Base-by-base conservation (phyloP, 2,329 filamentous ascomycete species). In the Xylaria sp. region DNA sequence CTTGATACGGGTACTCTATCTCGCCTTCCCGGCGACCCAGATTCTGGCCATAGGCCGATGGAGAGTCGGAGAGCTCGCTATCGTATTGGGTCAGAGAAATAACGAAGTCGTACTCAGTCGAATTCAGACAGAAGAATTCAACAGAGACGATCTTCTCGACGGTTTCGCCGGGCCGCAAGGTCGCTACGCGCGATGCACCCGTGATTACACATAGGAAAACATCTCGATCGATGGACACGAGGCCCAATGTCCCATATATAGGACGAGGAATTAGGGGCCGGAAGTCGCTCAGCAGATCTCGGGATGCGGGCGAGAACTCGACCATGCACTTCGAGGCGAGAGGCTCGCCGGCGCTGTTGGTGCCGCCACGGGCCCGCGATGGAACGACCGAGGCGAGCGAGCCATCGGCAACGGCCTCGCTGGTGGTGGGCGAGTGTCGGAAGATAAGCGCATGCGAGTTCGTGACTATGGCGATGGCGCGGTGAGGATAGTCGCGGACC, bases 191-290 rank as follows among this genome's bases (percentile, higher is more conserved):
- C 23, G 88, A 86, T 43, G 93, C 91, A 53, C 90, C 89, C 32
- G 92, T 97, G 61, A 98, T 92, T 65, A 97, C 91, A 69, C 94
- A 96, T 18, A 98, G 84, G 78, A 98, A 98, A 15, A 97, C 90
- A 82, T 97, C 93, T 67, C 89, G 86, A 70, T 90, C 89, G 70
- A 97, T 87, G 0, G 93, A 91, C 73, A 97, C 95, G 69, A 98
- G 83, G 1, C 95, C 95, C 53, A 98, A 83, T 0, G 94, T 98
- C 63, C 95, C 95, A 77, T 93, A 90, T 39, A 94, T 91, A 18
- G 90, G 90, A 55, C 92, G 85, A 20, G 90, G 87, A 34, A 89
- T 92, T 67, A 97, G 82, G 13, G 90, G 86, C 50, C 93, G 89
- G 80, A 95, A 97, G 70, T 93, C 91, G 74, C 84, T 86, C 67